Evolutionary conservation across 2,329 filamentous ascomycete species (phyloP), one percentile per base, ranked within the genome.

Genomic region (Hypomyces rosellus): DNA sequence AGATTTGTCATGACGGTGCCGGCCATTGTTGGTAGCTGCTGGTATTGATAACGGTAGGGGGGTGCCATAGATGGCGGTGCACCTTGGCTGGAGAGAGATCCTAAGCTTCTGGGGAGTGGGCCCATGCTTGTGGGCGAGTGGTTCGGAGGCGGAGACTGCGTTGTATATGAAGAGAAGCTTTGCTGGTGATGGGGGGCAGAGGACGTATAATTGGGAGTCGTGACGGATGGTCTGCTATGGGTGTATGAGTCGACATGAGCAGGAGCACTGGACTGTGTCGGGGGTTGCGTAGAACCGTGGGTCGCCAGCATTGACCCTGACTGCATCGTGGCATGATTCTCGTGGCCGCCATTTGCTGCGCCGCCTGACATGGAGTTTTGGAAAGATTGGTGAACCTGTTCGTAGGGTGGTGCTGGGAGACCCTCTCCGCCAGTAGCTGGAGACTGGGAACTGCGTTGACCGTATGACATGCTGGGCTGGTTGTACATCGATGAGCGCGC

Each of bases 1-100:
- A 93, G 78, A 62, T 92, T 93, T 14, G 87, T 86, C 74, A 92
- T 82, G 25, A 92, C 83, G 1, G 85, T 78, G 1, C 84, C 82
- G 39, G 74, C 71, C 73, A 84, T 78, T n/a, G 75, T 72, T 3
- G 85, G 78, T 3, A 86, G 74, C 3, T 84, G 80, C 25, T 69
- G 64, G 51, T 70, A 68, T 13, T 56, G 57, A 63, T 77, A 78
- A 3, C 72, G 68, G 54, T 81, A 82, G 14, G 79, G 79, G 4
- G 82, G 77, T 4, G 65, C 68, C 66, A 71, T 69, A 22, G 59
- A 52, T 3, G 64, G 56, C 39, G 57, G 57, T 12, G 58, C 34
- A 7, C 34, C 45, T 34, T 53, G 60, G 8, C 56, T 56, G 3
- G 61, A 54, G 39, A 64, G 51, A 13, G 65, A 58, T 20, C 68